Evolutionary conservation across 176 grass and related monocot genomes (phyloP).

Genomic region (Ananas comosus): DNA sequence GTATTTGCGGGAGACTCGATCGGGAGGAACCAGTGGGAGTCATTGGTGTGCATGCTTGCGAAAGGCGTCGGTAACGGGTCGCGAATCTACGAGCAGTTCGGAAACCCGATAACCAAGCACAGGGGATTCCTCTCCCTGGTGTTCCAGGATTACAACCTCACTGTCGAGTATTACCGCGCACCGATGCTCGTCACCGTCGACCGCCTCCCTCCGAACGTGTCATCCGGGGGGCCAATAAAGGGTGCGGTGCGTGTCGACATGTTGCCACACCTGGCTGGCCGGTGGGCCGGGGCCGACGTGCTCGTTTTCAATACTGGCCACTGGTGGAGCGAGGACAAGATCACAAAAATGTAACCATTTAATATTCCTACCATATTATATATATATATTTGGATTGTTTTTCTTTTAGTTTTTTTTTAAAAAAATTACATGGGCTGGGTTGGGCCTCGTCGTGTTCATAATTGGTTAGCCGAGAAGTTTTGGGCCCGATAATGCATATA

Average conservation of each 20-base stretch:
- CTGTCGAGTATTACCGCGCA: conserved; percentile 40
- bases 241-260: conserved; percentile 30
- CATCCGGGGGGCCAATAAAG: neutral
- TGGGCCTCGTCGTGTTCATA: no score
- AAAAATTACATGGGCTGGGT: neutral
- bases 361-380: neutral
- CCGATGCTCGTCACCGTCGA: conserved; percentile 25
- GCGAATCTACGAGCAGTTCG: conserved; percentile 15
- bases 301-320: conserved; percentile 40
- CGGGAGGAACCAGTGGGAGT: conserved; percentile 25
- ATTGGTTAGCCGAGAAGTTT: no score
- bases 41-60: conserved; percentile 18
- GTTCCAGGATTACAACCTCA: conserved; percentile 37
- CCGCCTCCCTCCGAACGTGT: conserved; percentile 1
- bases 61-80: conserved; percentile 1
- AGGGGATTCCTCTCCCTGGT: conserved; percentile 26
- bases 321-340: conserved; percentile 41
- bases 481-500: no score
- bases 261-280: conserved; percentile 12
- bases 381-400: neutral
- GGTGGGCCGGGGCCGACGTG: conserved; percentile 31
- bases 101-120: conserved; percentile 15
- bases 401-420: no score
- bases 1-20: conserved; percentile 20
- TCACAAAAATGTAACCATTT: conserved; percentile 20